Conservation (phyloP, 1,284 basidiomycete genomes). For the Anthracocystis setariae region DNA sequence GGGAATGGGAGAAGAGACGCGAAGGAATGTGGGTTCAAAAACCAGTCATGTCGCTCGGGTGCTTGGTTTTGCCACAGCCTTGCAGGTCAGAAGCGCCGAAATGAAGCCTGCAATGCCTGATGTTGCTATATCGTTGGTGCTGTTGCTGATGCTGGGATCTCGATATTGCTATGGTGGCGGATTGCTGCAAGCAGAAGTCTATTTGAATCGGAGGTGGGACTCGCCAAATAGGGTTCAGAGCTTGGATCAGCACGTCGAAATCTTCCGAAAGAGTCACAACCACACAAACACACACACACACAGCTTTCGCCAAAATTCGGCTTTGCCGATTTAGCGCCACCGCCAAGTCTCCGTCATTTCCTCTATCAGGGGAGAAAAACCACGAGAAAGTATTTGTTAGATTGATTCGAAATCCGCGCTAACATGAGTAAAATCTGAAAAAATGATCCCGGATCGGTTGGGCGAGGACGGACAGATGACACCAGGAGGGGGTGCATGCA, state of each 20-base stretch:
- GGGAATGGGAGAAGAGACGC: background rate
- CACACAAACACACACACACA: too few species aligned
- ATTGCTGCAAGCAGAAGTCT: too few species aligned
- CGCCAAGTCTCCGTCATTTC: background rate
- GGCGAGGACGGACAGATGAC: too few species aligned
- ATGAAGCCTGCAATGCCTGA: too few species aligned
- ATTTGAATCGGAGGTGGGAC: too few species aligned
- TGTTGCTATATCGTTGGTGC: too few species aligned
- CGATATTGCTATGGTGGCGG: background rate
- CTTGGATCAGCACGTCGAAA: slow-evolving; percentile 14
- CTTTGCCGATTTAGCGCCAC: slow-evolving; percentile 15
- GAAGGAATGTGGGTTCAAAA: background rate
- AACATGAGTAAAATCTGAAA: too few species aligned
- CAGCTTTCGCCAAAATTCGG: slow-evolving; percentile 15
- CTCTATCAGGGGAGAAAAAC: slow-evolving; percentile 8
- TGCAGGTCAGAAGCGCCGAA: background rate
- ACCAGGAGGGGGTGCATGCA: too few species aligned
- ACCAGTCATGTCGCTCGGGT: background rate
- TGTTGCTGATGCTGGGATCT: too few species aligned
- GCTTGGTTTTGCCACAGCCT: background rate
- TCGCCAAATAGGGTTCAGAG: background rate
- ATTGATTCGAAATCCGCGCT: too few species aligned
- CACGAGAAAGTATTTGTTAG: too few species aligned
- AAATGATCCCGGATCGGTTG: too few species aligned
- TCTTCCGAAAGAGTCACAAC: slow-evolving; percentile 21